A percentile compares a stretch with the other conserved stretches of the same genome.
Evolutionary conservation across 192 early-diverging fungal genomes (phyloP).

Genomic region (Entrophospora sp.): DNA sequence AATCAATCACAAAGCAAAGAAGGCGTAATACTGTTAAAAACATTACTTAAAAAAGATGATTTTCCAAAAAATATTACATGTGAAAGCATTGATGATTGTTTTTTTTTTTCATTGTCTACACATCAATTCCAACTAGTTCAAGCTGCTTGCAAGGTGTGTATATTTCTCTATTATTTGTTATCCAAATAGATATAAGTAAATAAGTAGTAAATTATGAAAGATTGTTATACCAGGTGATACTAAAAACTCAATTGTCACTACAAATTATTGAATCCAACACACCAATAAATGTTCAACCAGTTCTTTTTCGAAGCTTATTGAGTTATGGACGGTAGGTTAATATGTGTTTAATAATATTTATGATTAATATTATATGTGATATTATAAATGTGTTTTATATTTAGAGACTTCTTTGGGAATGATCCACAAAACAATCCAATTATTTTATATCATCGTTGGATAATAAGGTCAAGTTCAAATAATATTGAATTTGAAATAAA

Average conservation of each 20-base stretch:
- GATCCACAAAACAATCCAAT: not conserved
- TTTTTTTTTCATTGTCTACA: not conserved
- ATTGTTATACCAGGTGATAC: not conserved
- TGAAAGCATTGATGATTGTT: not conserved
- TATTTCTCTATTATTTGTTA: not conserved
- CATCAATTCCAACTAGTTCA: not conserved
- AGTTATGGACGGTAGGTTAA: not conserved
- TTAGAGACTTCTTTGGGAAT: not conserved
- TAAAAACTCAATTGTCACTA: not conserved
- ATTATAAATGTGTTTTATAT: too few relatives aligned
- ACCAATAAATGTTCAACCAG: not conserved
- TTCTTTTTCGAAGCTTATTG: not conserved
- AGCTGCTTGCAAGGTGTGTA: not conserved
- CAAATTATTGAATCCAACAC: not conserved
- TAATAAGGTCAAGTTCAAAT: not conserved
- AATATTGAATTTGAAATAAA: not conserved
- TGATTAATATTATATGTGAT: too few relatives aligned
- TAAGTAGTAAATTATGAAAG: not conserved
- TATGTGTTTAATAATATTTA: too few relatives aligned
- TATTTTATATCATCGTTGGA: slow-evolving; percentile 10
- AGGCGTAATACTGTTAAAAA: not conserved
- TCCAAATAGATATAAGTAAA: too few relatives aligned
- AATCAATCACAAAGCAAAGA: not conserved
- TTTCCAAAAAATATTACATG: not conserved
- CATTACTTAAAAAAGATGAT: not conserved